Evolutionary conservation across 2,329 filamentous ascomycete genomes (phyloP).

Genomic region (Phialocephala subalpina): DNA sequence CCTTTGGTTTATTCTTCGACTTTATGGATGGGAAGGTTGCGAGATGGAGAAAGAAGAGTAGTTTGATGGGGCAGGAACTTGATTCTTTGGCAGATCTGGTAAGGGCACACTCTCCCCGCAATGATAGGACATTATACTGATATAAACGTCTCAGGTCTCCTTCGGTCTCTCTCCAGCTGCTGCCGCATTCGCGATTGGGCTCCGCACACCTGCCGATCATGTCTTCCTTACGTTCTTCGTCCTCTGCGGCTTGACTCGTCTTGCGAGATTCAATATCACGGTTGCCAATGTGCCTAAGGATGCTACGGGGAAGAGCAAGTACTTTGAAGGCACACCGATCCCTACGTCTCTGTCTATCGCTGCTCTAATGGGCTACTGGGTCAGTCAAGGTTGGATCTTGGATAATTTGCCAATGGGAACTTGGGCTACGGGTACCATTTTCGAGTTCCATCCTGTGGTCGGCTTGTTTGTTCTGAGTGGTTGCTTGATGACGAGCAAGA

Average conservation of each 20-base stretch:
- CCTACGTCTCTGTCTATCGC: conserved; percentile 87
- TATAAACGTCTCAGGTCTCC: conserved; percentile 72
- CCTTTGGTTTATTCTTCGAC: conserved; percentile 95
- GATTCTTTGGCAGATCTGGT: conserved; percentile 96
- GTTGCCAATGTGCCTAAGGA: conserved; percentile 91
- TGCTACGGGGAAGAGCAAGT: conserved; percentile 86
- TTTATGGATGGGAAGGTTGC: conserved; percentile 98
- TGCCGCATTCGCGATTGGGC: conserved; percentile 86
- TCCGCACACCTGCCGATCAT: conserved; percentile 86
- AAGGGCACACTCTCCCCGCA: conserved; percentile 40
- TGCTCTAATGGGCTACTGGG: conserved; percentile 88
- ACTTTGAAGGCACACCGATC: conserved; percentile 97
- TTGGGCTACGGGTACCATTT: conserved; percentile 67
- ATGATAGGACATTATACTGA: conserved; percentile 6
- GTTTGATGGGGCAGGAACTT: conserved; percentile 96
- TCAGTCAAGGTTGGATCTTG: conserved; percentile 80
- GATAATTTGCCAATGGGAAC: conserved; percentile 81
- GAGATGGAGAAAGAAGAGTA: conserved; percentile 95
- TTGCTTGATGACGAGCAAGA: conserved; percentile 95
- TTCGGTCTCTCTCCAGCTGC: conserved; percentile 92
- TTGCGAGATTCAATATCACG: conserved; percentile 98
- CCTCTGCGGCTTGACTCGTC: conserved; percentile 89
- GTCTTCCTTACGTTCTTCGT: conserved; percentile 85
- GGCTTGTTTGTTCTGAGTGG: conserved; percentile 87
- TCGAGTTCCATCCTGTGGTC: conserved; percentile 87